phyloP scores from a whole-genome alignment of 768 basidiomycete genomes.

The Agaricus blazei region DNA sequence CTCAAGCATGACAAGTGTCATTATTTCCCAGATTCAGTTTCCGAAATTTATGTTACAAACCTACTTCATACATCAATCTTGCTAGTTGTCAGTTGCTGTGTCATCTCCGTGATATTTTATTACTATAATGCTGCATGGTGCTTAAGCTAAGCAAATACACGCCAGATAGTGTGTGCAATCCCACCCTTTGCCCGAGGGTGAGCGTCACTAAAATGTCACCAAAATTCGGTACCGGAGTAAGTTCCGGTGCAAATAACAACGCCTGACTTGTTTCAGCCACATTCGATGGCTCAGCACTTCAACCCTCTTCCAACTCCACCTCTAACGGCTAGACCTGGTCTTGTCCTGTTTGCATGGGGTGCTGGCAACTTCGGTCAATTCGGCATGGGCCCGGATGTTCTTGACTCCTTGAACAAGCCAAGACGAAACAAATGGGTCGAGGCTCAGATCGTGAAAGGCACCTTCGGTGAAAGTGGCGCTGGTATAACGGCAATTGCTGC shows the following conservation, averaged over 20 bases:
- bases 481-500: slow-evolving; percentile 78
- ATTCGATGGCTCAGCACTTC: slow-evolving; percentile 27
- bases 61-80: slow-evolving; percentile 2
- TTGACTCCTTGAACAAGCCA: slow-evolving; percentile 73
- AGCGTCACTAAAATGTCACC: no score
- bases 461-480: slow-evolving; percentile 63
- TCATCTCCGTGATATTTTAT: slow-evolving; percentile 6
- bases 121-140: background rate
- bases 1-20: slow-evolving; percentile 24
- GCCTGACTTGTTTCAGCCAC: no score
- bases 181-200: no score
- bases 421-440: slow-evolving; percentile 75
- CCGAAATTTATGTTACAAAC: slow-evolving; percentile 8
- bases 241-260: no score
- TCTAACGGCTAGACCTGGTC: slow-evolving; percentile 54
- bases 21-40: background rate
- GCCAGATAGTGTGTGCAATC: no score
- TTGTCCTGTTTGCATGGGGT: slow-evolving; percentile 83
- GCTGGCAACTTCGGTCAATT: slow-evolving; percentile 95
- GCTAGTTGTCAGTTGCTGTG: slow-evolving; percentile 9
- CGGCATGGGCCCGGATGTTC: slow-evolving; percentile 74
- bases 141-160: no score
- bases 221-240: no score
- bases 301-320: slow-evolving; percentile 62
- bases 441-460: slow-evolving; percentile 63